Evolutionary conservation across 345 rosid species (phyloP).

Genomic region (Rhodamnia argentea): DNA sequence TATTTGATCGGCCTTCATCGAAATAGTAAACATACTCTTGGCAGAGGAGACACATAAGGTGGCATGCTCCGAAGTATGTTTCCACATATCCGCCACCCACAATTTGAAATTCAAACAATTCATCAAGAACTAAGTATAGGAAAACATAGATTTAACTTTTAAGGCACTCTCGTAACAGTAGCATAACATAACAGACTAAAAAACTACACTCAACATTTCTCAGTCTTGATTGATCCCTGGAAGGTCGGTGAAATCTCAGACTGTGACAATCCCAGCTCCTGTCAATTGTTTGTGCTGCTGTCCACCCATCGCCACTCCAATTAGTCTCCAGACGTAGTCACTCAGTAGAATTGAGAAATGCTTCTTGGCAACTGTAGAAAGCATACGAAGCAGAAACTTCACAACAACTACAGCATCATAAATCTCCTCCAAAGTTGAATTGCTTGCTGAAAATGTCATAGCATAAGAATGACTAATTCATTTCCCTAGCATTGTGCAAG

Average conservation of each 20-base stretch:
- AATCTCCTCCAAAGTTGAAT: background rate
- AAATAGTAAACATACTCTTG: background rate
- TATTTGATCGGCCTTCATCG: background rate
- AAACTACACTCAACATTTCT: background rate
- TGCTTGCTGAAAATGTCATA: background rate
- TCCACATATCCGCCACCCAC: background rate
- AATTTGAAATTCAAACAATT: background rate
- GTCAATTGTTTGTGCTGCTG: background rate
- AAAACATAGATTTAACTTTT: background rate
- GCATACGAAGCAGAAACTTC: background rate
- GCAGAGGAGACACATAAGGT: accelerated
- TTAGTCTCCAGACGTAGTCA: too few species aligned
- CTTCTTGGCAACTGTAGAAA: too few species aligned
- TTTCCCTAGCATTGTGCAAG: too few species aligned
- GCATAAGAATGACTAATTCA: background rate
- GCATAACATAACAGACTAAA: too few species aligned
- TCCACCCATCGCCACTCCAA: background rate
- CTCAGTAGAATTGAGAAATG: too few species aligned
- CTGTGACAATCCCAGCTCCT: background rate
- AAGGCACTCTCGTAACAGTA: background rate
- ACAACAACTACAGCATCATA: background rate
- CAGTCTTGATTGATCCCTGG: background rate
- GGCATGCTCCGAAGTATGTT: background rate
- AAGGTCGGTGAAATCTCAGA: background rate
- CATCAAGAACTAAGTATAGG: background rate